These are phyloP conservation scores for Ceratobasidium sp. DNA, from an alignment of 1,284 basidiomycete genomes.

Conservation along the genomic window DNA sequence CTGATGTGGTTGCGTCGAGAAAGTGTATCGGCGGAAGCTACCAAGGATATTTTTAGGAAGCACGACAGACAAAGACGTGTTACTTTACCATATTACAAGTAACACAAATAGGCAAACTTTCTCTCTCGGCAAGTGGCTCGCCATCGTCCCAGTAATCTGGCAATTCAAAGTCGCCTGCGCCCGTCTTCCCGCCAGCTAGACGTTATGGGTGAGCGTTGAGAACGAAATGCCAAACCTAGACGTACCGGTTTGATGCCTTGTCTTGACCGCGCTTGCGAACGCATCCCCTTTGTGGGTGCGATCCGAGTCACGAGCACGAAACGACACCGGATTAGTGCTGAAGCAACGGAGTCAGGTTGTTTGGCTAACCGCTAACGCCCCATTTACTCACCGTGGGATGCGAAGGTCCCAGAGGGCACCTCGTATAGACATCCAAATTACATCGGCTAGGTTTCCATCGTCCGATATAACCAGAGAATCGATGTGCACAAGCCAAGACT, in stretches of 20 bases:
- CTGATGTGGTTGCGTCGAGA: slow-evolving; percentile 74
- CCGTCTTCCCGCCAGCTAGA: slow-evolving; percentile 37
- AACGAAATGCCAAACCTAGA: neutral
- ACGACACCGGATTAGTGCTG: slow-evolving; percentile 40
- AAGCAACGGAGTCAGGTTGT: neutral
- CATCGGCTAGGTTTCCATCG: slow-evolving; percentile 79
- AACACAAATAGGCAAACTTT: slow-evolving; percentile 78
- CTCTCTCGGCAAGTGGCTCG: slow-evolving; percentile 68
- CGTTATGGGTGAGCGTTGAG: neutral
- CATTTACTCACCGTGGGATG: slow-evolving; percentile 76
- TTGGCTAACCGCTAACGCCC: slow-evolving; percentile 62
- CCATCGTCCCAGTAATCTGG: slow-evolving; percentile 88
- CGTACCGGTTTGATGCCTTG: slow-evolving; percentile 37
- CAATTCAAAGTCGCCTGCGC: slow-evolving; percentile 81
- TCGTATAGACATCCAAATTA: slow-evolving; percentile 79
- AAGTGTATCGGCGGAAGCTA: slow-evolving; percentile 71
- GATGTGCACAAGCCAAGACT: slow-evolving; percentile 76
- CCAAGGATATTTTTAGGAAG: neutral
- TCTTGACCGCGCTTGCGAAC: slow-evolving; percentile 39
- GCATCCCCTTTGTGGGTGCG: slow-evolving; percentile 51
- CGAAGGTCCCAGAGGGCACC: slow-evolving; percentile 84
- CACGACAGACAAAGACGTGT: neutral
- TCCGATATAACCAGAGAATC: slow-evolving; percentile 79
- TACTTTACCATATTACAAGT: slow-evolving; percentile 76
- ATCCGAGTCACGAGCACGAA: slow-evolving; percentile 44